Conservation (phyloP, 2,329 filamentous ascomycete species). For the Hypoxylon sp. region DNA sequence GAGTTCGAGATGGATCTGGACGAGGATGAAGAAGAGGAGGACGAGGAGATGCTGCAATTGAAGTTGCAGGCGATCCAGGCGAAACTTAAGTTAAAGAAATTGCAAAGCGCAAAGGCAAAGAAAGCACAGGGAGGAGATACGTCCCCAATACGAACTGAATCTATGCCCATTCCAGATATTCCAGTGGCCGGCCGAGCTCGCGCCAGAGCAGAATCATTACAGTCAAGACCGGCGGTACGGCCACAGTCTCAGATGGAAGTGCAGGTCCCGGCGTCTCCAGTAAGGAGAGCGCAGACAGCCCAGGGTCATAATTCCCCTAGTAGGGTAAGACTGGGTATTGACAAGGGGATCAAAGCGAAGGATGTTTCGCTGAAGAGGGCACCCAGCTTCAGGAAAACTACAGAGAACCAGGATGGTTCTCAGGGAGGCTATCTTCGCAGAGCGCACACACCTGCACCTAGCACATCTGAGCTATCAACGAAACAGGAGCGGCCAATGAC, state of each 20-base stretch:
- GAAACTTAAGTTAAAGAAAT: slow-evolving; percentile 85
- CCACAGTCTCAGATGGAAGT: slow-evolving; percentile 61
- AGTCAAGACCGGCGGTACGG: slow-evolving; percentile 39
- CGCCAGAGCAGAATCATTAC: slow-evolving; percentile 39
- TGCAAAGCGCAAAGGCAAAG: slow-evolving; percentile 75
- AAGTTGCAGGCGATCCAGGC: slow-evolving; percentile 92
- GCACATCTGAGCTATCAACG: slow-evolving; percentile 44
- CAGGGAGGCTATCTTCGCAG: slow-evolving; percentile 62
- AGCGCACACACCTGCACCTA: slow-evolving; percentile 58
- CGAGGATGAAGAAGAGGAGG: slow-evolving; percentile 67
- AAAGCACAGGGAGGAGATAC: slow-evolving; percentile 46
- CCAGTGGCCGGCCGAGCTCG: slow-evolving; percentile 43
- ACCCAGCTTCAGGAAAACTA: slow-evolving; percentile 62
- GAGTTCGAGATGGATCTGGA: slow-evolving; percentile 58
- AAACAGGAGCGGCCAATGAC: slow-evolving; percentile 63
- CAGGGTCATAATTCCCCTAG: slow-evolving; percentile 80
- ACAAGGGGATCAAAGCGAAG: slow-evolving; percentile 84
- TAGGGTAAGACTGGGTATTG: slow-evolving; percentile 85
- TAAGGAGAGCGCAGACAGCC: slow-evolving; percentile 69
- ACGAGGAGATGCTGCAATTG: slow-evolving; percentile 90
- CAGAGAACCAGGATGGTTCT: slow-evolving; percentile 50
- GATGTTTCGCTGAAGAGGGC: slow-evolving; percentile 89
- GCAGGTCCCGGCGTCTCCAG: slow-evolving; percentile 82
- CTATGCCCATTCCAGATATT: slow-evolving; percentile 40
- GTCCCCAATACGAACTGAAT: slow-evolving; percentile 32